Evolutionary conservation across 345 rosid species (phyloP).

Genomic region (Gynandropsis gynandra): DNA sequence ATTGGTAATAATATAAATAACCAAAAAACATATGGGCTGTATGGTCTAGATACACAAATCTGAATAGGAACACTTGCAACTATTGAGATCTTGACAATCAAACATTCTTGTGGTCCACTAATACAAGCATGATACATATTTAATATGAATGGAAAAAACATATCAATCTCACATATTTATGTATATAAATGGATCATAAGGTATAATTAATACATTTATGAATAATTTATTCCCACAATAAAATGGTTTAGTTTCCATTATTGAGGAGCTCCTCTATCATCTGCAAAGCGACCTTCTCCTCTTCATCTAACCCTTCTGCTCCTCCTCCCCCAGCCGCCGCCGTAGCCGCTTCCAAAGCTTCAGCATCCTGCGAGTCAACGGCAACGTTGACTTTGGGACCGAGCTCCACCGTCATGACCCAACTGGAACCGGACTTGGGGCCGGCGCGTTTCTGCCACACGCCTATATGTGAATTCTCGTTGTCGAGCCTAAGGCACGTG

Average conservation of each 20-base stretch:
- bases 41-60: too few species aligned
- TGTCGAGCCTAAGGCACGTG: constrained; percentile 74
- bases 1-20: too few species aligned
- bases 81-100: too few species aligned
- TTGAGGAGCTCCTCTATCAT: constrained; percentile 96
- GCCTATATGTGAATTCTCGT: constrained; percentile 61
- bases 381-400: constrained; percentile 28
- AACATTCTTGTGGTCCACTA: too few species aligned
- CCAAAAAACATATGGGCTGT: too few species aligned
- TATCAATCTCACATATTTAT: constrained; percentile 1
- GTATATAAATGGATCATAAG: constrained; percentile 4
- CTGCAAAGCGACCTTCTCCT: constrained; percentile 68
- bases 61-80: too few species aligned
- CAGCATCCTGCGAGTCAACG: constrained; percentile 9
- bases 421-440: constrained; percentile 43
- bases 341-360: too few species aligned
- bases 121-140: constrained; percentile 5
- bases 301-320: constrained; percentile 42
- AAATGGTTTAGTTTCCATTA: constrained; percentile 41
- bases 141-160: constrained; percentile 6
- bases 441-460: constrained; percentile 85
- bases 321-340: constrained; percentile 15
- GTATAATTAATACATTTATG: constrained; percentile 18
- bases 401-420: constrained; percentile 76
- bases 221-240: constrained; percentile 14